These are phyloP conservation scores for Trichosporon faecale DNA, from an alignment of 1,284 basidiomycete genomes.

Conservation along the genomic window DNA sequence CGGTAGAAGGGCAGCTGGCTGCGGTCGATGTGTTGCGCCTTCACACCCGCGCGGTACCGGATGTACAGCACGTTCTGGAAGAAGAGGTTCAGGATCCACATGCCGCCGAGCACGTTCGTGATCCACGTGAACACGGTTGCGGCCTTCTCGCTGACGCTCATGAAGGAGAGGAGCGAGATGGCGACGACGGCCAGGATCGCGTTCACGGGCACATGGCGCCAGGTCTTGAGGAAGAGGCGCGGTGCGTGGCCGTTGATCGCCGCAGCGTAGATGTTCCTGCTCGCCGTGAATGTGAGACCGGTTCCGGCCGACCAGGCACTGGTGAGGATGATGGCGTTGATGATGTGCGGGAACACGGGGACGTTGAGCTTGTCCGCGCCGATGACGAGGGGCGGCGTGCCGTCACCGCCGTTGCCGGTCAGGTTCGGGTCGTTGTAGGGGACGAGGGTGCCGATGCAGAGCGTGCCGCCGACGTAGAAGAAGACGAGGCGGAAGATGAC, in stretches of 20 bases:
- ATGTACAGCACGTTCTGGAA: slow-evolving; percentile 55
- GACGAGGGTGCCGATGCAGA: slow-evolving; percentile 12
- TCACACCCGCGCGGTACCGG: slow-evolving; percentile 34
- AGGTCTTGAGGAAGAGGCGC: slow-evolving; percentile 43
- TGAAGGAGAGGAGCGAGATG: slow-evolving; percentile 63
- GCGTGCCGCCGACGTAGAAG: slow-evolving; percentile 36
- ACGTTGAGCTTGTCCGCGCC: slow-evolving; percentile 51
- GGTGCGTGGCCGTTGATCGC: slow-evolving; percentile 51
- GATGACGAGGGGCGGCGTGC: slow-evolving; percentile 4
- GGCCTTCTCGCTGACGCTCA: slow-evolving; percentile 57
- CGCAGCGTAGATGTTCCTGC: slow-evolving; percentile 29
- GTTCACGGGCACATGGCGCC: slow-evolving; percentile 68
- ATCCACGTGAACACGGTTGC: slow-evolving; percentile 74
- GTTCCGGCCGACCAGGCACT: slow-evolving; percentile 58
- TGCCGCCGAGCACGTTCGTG: slow-evolving; percentile 25
- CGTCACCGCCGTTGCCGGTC: background rate
- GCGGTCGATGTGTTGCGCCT: slow-evolving; percentile 31
- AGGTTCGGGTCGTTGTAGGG: slow-evolving; percentile 15
- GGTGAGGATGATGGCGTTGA: slow-evolving; percentile 63
- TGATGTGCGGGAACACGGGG: slow-evolving; percentile 63
- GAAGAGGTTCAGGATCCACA: slow-evolving; percentile 58
- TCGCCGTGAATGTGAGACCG: slow-evolving; percentile 53
- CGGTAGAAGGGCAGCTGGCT: background rate
- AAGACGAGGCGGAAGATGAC: slow-evolving; percentile 71
- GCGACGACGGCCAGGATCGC: slow-evolving; percentile 63